Conservation (phyloP, 1,284 basidiomycete genomes). For the Lignosus rhinocerotis region DNA sequence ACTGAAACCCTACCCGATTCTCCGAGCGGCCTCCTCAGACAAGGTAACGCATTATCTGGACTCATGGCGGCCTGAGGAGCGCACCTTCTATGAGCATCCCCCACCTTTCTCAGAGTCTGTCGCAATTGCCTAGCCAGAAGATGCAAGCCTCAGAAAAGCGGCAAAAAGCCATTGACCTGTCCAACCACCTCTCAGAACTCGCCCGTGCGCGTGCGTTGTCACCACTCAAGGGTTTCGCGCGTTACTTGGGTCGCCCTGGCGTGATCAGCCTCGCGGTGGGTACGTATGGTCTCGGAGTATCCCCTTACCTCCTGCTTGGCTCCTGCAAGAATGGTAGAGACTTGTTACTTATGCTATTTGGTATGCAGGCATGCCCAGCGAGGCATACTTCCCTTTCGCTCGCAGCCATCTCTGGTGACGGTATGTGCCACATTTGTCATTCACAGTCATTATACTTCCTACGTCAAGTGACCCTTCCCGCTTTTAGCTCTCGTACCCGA, state of each 20-base stretch:
- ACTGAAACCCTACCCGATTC: too few relatives aligned
- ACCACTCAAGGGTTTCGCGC: conserved; percentile 65
- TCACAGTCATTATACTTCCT: conserved; percentile 27
- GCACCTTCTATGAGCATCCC: not conserved
- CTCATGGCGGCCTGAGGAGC: too few relatives aligned
- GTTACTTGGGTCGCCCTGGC: conserved; percentile 53
- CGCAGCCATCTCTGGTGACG: conserved; percentile 51
- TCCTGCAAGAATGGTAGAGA: not conserved
- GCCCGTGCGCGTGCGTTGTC: conserved; percentile 53
- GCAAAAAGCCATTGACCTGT: conserved; percentile 54
- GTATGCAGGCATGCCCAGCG: conserved; percentile 55
- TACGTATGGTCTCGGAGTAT: conserved; percentile 27
- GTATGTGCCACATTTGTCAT: conserved; percentile 22
- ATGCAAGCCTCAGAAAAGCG: conserved; percentile 33
- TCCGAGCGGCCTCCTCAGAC: too few relatives aligned
- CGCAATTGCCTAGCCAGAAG: conserved; percentile 11
- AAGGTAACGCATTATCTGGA: too few relatives aligned
- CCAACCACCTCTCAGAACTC: conserved; percentile 59
- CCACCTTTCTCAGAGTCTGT: not conserved
- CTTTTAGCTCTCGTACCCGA: conserved; percentile 36
- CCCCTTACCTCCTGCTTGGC: not conserved
- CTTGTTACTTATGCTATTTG: not conserved
- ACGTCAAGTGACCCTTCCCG: conserved; percentile 32
- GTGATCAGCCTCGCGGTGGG: conserved; percentile 62
- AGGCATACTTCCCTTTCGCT: conserved; percentile 68